Evolutionary conservation across 768 basidiomycete species (phyloP), one percentile per base, ranked within the genome.

Genomic region (Sarcodon aspratus): DNA sequence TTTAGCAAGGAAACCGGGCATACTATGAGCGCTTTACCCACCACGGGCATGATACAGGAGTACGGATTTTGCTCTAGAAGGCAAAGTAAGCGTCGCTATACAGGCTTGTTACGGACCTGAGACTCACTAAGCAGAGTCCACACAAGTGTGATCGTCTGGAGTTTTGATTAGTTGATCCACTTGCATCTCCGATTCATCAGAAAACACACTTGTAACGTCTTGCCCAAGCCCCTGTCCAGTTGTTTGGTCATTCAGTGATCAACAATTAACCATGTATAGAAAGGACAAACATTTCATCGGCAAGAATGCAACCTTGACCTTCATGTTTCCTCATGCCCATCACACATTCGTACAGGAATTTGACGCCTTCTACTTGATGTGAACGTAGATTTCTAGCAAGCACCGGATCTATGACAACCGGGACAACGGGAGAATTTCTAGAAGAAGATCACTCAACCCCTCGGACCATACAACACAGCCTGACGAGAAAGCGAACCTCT

Each of bases 291-390:
- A 96, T 95, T 58, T 98, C 96, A 64, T 99, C 96, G 1, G 95
- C 96, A 33, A 99, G 75, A 54, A 99, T 96, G 57, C 91, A 94
- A 1, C 95, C 95, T 59, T 88, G 80, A 1, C 91, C 87, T 63
- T 94, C 91, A 52, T 91, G 88, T 61, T 82, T 86, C 48, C 88
- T 75, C 58, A 96, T 68, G 9, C 93, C 94, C 92, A 97, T 97
- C 13, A 94, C 86, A 58, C 85, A 90, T 59, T 94, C 90, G 59
- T 99, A 99, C 70, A 99, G 68, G 64, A 99, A 99, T 61, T 78
- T 76, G 33, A 91, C 74, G 32, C 89, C 93, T 73, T 96, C 93
- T 43, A 75, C 71, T 59, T 99, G 96, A 66, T 99, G 96, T 11
- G 84, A 79, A 46, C 95, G 73, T 64, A 99, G 76, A 46, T 75